phyloP scores from a whole-genome alignment of 192 early-diverging fungal species.

The Cladochytrium replicatum region DNA sequence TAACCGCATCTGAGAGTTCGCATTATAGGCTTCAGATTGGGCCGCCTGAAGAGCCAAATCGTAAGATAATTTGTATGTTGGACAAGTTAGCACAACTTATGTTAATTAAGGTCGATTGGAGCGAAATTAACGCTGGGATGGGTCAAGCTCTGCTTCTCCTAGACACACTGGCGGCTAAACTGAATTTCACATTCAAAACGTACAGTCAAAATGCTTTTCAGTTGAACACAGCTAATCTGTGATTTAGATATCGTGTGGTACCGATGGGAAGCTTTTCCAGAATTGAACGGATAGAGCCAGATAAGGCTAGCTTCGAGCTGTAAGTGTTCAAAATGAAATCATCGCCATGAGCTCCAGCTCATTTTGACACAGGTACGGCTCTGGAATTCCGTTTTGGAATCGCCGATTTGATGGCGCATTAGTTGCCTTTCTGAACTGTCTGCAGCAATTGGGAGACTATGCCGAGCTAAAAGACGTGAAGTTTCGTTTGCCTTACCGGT shows the following conservation, averaged over 20 bases:
- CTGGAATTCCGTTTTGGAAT: slow-evolving; percentile 71
- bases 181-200: slow-evolving; percentile 71
- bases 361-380: slow-evolving; percentile 53
- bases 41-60: slow-evolving; percentile 60
- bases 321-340: slow-evolving; percentile 25
- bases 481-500: slow-evolving; percentile 77
- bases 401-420: slow-evolving; percentile 80
- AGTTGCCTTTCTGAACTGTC: slow-evolving; percentile 80
- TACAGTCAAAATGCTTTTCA: slow-evolving; percentile 11
- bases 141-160: slow-evolving; percentile 80
- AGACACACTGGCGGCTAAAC: slow-evolving; percentile 75
- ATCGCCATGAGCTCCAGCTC: not conserved
- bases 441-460: slow-evolving; percentile 79
- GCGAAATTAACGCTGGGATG: slow-evolving; percentile 93
- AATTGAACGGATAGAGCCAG: slow-evolving; percentile 74
- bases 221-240: not conserved
- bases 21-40: slow-evolving; percentile 61
- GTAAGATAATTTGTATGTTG: slow-evolving; percentile 23
- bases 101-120: slow-evolving; percentile 68
- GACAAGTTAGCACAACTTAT: slow-evolving; percentile 2
- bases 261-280: slow-evolving; percentile 88
- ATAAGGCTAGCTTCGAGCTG: slow-evolving; percentile 67
- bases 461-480: slow-evolving; percentile 62
- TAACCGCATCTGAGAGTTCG: not conserved
- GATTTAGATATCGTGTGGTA: slow-evolving; percentile 61